Base-by-base conservation (phyloP, 2,329 filamentous ascomycete species). In the Eutypa lata region DNA sequence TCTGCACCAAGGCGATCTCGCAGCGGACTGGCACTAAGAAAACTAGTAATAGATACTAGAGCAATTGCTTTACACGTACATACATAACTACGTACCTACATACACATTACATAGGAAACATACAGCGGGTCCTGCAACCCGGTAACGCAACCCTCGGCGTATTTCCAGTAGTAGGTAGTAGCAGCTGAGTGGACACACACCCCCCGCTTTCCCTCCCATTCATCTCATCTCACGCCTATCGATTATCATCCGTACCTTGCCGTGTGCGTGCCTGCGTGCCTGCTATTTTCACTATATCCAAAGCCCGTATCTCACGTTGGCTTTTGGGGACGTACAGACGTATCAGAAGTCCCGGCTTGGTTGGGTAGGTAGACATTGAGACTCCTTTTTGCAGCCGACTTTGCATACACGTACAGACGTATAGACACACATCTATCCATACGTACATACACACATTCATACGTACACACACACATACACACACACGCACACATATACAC, bases 1-100 rank as follows among this genome's bases (percentile, higher is more conserved):
- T 51, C 62, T 63, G 66, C 62, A 64, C 58, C 59, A 68, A 63
- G 61, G 61, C 63, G 60, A 66, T 67, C 67, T 61, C 58, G 61
- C 61, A 61, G 57, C 57, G 56, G 51, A 60, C 51, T 50, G 56
- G 57, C 62, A 60, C 62, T 63, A 65, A 55, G 28, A 26, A 48
- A 21, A 21, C 48, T n/a, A 50, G 22, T 45, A 45, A n/a, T 45
- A 45, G 42, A 45, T 45, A 45, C 42, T 45, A 45, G 22, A 28
- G 35, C 35, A 38, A 14, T 38, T 38, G 13, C n/a, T 38, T 18
- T 14, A 14, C 35, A 38, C 13, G 16, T 38, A 38, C 35, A 38
- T 18, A 35, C 49, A 35, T 35, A 8, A 35, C 31, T 14, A 35
- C 31, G 7, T 14, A 16, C 35, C 35, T 38, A 38, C 35, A 14